Conservation (phyloP, 2,329 filamentous ascomycete species). For the Thelonectria olida region DNA sequence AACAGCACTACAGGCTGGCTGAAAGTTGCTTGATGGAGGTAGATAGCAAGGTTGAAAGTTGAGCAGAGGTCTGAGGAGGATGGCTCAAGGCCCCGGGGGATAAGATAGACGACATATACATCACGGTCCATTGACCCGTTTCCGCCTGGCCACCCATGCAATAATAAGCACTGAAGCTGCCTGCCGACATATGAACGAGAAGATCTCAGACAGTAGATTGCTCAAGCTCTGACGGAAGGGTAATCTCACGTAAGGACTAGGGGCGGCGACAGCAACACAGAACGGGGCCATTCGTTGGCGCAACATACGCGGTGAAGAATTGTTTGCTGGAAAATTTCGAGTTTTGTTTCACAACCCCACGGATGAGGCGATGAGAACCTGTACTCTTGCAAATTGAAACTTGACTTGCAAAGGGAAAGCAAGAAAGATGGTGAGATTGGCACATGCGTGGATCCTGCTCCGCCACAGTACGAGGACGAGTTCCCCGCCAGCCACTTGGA, state of each 20-base stretch:
- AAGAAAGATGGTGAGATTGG: not conserved
- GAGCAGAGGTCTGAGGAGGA: no score
- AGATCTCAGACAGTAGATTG: not conserved
- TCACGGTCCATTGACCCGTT: not conserved
- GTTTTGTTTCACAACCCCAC: not conserved
- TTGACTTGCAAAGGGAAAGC: not conserved
- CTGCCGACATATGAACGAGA: not conserved
- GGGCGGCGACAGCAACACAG: not conserved
- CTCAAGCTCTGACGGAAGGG: not conserved
- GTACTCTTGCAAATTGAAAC: constrained; percentile 19
- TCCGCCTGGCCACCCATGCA: not conserved
- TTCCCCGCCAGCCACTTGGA: not conserved
- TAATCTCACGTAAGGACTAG: not conserved
- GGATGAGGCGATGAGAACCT: not conserved
- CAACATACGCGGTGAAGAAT: not conserved
- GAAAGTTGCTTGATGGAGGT: not conserved
- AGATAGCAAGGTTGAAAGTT: not conserved
- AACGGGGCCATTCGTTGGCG: not conserved
- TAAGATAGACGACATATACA: not conserved
- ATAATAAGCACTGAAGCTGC: not conserved
- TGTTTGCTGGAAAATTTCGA: not conserved
- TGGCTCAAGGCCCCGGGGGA: no score
- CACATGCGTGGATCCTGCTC: not conserved
- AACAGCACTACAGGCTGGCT: no score
- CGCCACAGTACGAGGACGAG: not conserved